Evolutionary conservation across 805 yeast genomes (phyloP), one percentile per base, ranked within the genome.

Genomic region (Yarrowia osloensis): DNA sequence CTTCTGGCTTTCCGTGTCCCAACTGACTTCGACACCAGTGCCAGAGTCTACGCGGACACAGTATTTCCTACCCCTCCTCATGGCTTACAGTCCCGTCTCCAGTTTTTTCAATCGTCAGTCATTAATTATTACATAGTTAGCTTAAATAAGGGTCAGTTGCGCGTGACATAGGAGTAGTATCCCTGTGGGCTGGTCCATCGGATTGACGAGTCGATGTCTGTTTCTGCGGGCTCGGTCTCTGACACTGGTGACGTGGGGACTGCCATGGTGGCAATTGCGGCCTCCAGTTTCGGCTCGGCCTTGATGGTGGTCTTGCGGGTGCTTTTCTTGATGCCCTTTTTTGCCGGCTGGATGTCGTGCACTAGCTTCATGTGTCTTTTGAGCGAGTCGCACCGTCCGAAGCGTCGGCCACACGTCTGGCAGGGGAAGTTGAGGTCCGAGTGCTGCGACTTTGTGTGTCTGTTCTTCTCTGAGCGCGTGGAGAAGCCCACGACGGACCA

Each of bases 401-500:
- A 57, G 2, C 26, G 26, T 5, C 63, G 33, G 8, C 49, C 49
- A 15, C 63, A 57, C 2, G 31, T 57, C 28, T 57, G 31, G 21
- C 63, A 57, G 21, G 35, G 47, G 8, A 7, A 57, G 22, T 39
- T 40, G 28, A 39, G 28, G 28, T 37, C 42, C 26, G 63, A 57
- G 17, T 57, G 63, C 21, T 57, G 33, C 8, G 49, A 40, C 19
- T 57, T 39, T 7, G 35, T 15, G 49, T 57, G 63, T 57, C 63
- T 57, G 49, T 39, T 57, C 9, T 39, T 39, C 13, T 57, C 63
- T 17, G 63, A 57, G 0, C 63, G 35, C 2, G 63, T 57, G 2
- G 63, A 39, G 12, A 57, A 57, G 2, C 63, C 63, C 3, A 57
- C 63, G 4, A 57, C 63, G 6, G 49, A 39, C 63, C 63, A 57